Evolutionary conservation across 257 asterid species (phyloP), one percentile per base, ranked within the genome.

Genomic region (Jasminum sambac): DNA sequence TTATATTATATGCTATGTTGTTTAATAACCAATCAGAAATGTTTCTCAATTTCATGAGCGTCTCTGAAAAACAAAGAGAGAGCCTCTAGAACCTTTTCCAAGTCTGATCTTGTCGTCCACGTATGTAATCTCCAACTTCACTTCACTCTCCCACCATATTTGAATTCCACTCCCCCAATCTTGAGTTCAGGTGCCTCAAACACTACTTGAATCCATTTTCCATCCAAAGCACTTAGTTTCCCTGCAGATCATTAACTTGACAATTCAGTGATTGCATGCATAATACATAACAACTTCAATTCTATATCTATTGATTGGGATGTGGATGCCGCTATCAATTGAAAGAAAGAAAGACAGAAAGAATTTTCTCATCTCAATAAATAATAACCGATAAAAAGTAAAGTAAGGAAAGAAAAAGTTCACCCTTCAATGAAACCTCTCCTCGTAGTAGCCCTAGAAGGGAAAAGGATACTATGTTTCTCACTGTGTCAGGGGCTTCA

Each of bases 351-450:
- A n/a, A n/a, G n/a, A n/a, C n/a, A n/a, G n/a, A n/a, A n/a, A n/a
- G n/a, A n/a, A n/a, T n/a, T n/a, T n/a, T n/a, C n/a, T n/a, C n/a
- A n/a, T n/a, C n/a, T n/a, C n/a, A n/a, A n/a, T n/a, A n/a, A n/a
- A 30, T 30, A 30, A 30, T 30, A 30, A 58, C n/a, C 19, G 30
- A 40, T 24, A 0, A 39, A 63, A 50, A 17, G 25, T 13, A 46
- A 65, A n/a, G 17, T 19, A 9, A 52, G 4, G 36, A 30, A 44
- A 42, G 19, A 2, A 21, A 17, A 52, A 8, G 26, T 52, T 52
- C 84, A 93, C 98, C 96, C 72, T 85, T 80, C 69, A 94, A 79
- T 42, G 96, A 90, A 71, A 94, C 98, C 63, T 84, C 95, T 70
- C 97, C 97, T 38, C 86, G 97, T 21, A 90, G 21, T 72, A 86